phyloP scores from a whole-genome alignment of 2,329 filamentous ascomycete genomes.

The Fusarium bulbicola region DNA sequence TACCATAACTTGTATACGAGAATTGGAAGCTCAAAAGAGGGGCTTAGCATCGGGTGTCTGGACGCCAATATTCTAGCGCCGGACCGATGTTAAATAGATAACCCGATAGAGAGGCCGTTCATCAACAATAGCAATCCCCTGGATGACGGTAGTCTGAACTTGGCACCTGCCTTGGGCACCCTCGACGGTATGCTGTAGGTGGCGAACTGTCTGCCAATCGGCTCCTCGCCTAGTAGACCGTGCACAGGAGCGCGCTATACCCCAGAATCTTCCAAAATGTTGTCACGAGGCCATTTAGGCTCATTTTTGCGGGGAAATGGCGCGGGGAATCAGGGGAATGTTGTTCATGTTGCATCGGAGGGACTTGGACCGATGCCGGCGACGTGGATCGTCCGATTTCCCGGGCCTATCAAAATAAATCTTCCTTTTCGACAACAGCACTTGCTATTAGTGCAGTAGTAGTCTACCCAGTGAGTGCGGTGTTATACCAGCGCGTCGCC shows the following conservation, averaged over 20 bases:
- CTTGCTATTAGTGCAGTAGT: neutral
- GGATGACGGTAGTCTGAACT: neutral
- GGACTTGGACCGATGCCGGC: neutral
- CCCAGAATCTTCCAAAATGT: neutral
- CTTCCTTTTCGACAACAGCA: neutral
- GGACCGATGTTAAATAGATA: neutral
- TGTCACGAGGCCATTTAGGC: neutral
- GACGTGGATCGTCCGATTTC: neutral
- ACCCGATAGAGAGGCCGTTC: neutral
- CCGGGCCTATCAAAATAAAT: neutral
- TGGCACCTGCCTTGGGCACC: neutral
- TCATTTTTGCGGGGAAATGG: neutral
- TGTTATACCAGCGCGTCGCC: neutral
- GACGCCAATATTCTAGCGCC: neutral
- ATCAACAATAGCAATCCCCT: neutral
- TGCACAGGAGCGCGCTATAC: neutral
- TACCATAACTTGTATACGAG: accelerated
- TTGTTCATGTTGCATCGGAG: neutral
- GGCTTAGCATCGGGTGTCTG: neutral
- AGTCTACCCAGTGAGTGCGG: neutral
- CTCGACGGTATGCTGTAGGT: neutral
- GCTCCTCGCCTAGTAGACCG: neutral
- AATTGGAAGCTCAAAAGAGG: neutral
- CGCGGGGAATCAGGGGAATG: neutral
- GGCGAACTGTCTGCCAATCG: neutral